Percentiles rank a stretch among this genome's conserved stretches.
phyloP scores from a whole-genome alignment of 139 green algal species.

The Closterium sp. region DNA sequence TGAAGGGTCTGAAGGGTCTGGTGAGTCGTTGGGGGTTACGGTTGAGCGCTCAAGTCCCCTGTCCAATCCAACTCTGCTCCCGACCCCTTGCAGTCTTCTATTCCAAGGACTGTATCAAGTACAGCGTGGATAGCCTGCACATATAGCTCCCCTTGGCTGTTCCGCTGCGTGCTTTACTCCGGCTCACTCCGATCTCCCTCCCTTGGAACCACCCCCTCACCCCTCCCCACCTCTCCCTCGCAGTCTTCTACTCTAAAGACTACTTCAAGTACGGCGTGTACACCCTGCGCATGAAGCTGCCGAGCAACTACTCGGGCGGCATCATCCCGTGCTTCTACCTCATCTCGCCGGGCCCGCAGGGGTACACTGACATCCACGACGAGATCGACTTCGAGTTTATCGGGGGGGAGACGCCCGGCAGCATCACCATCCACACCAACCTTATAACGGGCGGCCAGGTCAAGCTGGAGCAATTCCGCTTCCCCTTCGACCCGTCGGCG shows the following conservation, averaged over 20 bases:
- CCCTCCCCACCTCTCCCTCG: no score
- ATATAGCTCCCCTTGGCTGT: no score
- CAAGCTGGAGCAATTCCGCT: neutral
- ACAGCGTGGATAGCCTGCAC: no score
- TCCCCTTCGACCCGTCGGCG: constrained; percentile 7
- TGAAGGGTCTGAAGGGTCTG: no score
- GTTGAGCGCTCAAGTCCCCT: no score
- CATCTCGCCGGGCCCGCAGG: neutral
- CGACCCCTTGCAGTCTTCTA: no score
- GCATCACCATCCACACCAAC: constrained; percentile 23
- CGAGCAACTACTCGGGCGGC: constrained; percentile 6
- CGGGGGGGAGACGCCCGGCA: neutral
- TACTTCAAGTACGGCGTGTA: neutral
- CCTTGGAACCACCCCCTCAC: neutral
- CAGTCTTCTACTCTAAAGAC: neutral
- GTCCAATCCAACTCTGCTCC: no score
- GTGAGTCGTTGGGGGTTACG: no score
- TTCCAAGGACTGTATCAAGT: no score
- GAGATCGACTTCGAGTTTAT: constrained; percentile 40
- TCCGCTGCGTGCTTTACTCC: no score
- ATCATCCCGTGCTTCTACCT: constrained; percentile 25
- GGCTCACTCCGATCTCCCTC: no score
- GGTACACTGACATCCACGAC: neutral
- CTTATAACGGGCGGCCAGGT: neutral
- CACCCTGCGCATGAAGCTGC: constrained; percentile 17